A percentile compares a stretch with the other conserved stretches of the same genome.
Evolutionary conservation across 768 basidiomycete genomes (phyloP).

Genomic region (Dioszegia aurantiaca): DNA sequence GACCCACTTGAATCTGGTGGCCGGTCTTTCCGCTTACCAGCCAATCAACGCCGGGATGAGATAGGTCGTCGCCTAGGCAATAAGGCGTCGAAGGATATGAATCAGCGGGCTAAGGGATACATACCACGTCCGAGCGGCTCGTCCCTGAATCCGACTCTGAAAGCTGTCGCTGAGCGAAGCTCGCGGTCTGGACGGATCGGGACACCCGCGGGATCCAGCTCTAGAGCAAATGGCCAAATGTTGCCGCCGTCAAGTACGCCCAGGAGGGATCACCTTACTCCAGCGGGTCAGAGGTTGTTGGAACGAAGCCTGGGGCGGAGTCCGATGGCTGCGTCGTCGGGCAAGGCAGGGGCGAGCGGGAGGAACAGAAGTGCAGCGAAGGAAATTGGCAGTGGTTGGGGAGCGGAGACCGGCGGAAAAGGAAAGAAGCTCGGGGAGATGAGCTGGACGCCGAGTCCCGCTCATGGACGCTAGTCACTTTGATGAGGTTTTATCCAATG

Average conservation of each 20-base stretch:
- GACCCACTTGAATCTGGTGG: slow-evolving; percentile 55
- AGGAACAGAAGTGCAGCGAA: slow-evolving; percentile 40
- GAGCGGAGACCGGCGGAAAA: neutral
- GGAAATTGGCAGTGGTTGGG: slow-evolving; percentile 38
- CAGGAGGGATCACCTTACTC: slow-evolving; percentile 72
- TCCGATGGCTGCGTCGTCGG: slow-evolving; percentile 18
- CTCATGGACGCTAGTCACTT: slow-evolving; percentile 7
- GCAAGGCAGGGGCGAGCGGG: slow-evolving; percentile 15
- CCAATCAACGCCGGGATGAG: slow-evolving; percentile 73
- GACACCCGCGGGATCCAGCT: slow-evolving; percentile 54
- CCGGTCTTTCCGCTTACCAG: slow-evolving; percentile 67
- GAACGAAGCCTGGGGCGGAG: slow-evolving; percentile 54
- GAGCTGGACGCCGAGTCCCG: slow-evolving; percentile 42
- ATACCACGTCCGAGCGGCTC: slow-evolving; percentile 46
- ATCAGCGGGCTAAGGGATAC: slow-evolving; percentile 53
- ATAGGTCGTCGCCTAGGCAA: slow-evolving; percentile 77
- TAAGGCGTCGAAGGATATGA: slow-evolving; percentile 74
- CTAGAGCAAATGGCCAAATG: slow-evolving; percentile 56
- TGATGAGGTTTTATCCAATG: neutral
- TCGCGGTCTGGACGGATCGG: slow-evolving; percentile 33
- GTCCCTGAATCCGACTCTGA: slow-evolving; percentile 52
- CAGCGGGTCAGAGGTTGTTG: slow-evolving; percentile 75
- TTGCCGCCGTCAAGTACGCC: slow-evolving; percentile 74
- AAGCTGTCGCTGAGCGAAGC: slow-evolving; percentile 51
- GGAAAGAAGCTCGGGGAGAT: slow-evolving; percentile 21